Base-by-base conservation (phyloP, 257 asterid genomes). In the Mitragyna speciosa region DNA sequence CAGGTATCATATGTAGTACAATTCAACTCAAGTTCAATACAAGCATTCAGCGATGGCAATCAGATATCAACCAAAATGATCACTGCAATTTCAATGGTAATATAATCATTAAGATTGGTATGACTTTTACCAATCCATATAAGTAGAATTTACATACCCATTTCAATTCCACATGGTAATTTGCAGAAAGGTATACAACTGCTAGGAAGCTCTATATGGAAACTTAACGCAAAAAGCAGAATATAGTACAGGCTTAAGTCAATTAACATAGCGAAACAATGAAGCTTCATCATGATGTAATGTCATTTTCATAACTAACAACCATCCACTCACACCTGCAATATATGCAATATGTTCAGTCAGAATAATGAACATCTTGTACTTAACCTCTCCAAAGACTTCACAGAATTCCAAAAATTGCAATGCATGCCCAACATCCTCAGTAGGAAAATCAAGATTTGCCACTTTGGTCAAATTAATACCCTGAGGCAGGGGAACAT, bases 331-430 rank as follows among this genome's bases (percentile, higher is more conserved):
- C 12, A 49, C 12, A 49, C 14, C 54, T 49, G 54, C 12, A 49
- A 49, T 49, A 47, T 12, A 0, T 49, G 54, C 17, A 49, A 12
- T 28, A 11, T 72, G 64, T 72, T 61, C 49, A 59, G 52, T 72
- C 64, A 49, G 52, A 12, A 72, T 6, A 72, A 5, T 39, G 76
- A 48, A n/a, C n/a, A n/a, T n/a, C n/a, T n/a, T n/a, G n/a, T 48
- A 48, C 17, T 2, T 49, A 54, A 76, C 84, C 84, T 81, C 67
- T 69, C 77, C 77, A 81, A 81, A 81, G 58, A 81, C 76, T 58
- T 81, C 77, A 63, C 80, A 81, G 41, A 81, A 81, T 70, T 76
- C 84, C 76, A 81, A 58, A 69, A 81, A 81, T 77, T 81, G 80
- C 67, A 81, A 70, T 33, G 77, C 84, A 68, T 76, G 77, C 73